Conservation (phyloP, 768 basidiomycete species). For the Dendrothele bispora region DNA sequence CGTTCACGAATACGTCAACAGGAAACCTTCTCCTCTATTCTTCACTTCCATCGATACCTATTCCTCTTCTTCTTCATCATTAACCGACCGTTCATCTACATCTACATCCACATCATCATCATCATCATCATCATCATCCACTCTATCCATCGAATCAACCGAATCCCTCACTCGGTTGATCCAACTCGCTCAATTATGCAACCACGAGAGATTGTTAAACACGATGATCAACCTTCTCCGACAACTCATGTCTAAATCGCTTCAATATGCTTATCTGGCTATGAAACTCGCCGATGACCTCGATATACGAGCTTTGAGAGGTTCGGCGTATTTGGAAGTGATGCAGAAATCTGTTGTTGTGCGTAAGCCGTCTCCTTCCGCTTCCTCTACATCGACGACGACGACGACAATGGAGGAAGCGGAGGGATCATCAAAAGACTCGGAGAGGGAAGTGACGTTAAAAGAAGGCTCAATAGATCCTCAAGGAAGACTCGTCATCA, state of each 20-base stretch:
- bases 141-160: conserved; percentile 30
- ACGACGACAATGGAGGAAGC: conserved; percentile 20
- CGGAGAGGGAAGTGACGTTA: no score
- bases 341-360: no score
- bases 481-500: conserved; percentile 52
- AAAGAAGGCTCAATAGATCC: no score
- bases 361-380: no score
- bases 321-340: conserved; percentile 71
- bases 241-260: conserved; percentile 59
- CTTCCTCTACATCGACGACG: conserved; percentile 16
- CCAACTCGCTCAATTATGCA: conserved; percentile 66
- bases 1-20: conserved; percentile 68
- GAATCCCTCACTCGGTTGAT: conserved; percentile 60
- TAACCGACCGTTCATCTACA: conserved; percentile 8
- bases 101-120: conserved; percentile 11
- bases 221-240: conserved; percentile 60
- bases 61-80: conserved; percentile 31
- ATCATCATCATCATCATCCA: conserved; percentile 7
- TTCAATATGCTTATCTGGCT: conserved; percentile 70
- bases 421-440: no score
- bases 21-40: conserved; percentile 49
- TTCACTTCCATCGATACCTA: conserved; percentile 39
- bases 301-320: conserved; percentile 55
- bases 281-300: conserved; percentile 76
- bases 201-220: conserved; percentile 56